These are phyloP conservation scores for Perilla frutescens DNA, from an alignment of 257 asterid species.

Conservation along the genomic window DNA sequence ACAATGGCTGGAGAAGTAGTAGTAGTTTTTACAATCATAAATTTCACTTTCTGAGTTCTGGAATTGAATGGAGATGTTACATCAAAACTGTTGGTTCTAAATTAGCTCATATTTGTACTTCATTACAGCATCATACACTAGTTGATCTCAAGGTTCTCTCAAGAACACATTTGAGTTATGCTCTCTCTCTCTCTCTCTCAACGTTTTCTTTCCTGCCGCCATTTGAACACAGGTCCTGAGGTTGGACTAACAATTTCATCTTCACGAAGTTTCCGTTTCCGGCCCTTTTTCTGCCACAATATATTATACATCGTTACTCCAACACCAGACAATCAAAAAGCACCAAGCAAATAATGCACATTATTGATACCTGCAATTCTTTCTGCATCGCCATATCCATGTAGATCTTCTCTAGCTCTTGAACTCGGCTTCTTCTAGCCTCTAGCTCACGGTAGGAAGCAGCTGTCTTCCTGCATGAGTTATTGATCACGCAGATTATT, in stretches of 20 bases:
- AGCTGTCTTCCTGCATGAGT: constrained; percentile 61
- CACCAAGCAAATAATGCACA: background rate
- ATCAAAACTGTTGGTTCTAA: background rate
- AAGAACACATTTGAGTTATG: background rate
- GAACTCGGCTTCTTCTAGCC: constrained; percentile 69
- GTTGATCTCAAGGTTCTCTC: background rate
- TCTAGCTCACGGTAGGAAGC: constrained; percentile 78
- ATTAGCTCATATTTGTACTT: background rate
- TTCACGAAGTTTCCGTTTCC: constrained; percentile 83
- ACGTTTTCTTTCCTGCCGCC: constrained; percentile 73
- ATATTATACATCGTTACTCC: background rate
- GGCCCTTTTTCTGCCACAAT: constrained; percentile 72
- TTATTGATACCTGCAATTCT: constrained; percentile 71
- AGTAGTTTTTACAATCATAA: background rate
- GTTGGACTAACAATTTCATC: constrained; percentile 73
- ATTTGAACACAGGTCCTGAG: constrained; percentile 68
- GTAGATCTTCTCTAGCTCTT: constrained; percentile 73
- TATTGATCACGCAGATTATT: background rate
- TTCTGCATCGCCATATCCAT: constrained; percentile 83
- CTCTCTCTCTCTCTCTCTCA: too few species aligned
- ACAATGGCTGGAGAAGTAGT: too few species aligned
- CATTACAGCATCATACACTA: background rate
- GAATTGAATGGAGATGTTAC: background rate
- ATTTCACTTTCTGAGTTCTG: background rate
- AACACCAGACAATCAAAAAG: background rate